These are phyloP conservation scores for Oryza meridionalis DNA, from an alignment of 176 grass and related monocot genomes.

Conservation along the genomic window DNA sequence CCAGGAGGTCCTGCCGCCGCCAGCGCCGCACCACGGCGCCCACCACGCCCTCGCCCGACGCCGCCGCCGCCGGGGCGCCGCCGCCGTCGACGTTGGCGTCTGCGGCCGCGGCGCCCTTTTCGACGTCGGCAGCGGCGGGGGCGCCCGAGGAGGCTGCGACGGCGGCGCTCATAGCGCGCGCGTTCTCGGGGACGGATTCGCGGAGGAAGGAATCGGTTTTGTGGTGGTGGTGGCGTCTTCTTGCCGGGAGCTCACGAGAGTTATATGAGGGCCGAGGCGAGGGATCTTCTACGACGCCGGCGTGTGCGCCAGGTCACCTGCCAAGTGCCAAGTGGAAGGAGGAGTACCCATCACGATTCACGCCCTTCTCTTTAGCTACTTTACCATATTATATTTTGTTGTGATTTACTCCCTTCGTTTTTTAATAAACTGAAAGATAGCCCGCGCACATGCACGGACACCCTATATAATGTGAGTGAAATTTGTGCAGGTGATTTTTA, in stretches of 20 bases:
- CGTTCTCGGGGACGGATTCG: not conserved
- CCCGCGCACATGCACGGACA: too few species aligned
- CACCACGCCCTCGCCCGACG: conserved; percentile 24
- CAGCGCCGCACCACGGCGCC: conserved; percentile 36
- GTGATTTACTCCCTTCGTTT: too few species aligned
- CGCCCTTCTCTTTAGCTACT: too few species aligned
- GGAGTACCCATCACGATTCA: too few species aligned
- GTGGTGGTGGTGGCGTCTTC: not conserved
- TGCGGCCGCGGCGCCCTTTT: not conserved
- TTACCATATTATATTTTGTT: too few species aligned
- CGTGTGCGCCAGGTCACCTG: not conserved
- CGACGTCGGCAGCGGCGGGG: not conserved
- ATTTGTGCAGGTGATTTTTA: too few species aligned
- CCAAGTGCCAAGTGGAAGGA: too few species aligned
- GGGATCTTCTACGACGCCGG: not conserved
- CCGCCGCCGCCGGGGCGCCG: not conserved
- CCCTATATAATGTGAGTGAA: too few species aligned
- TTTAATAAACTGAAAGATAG: too few species aligned
- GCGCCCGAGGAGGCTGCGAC: not conserved
- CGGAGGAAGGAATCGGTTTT: not conserved
- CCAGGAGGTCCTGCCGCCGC: conserved; percentile 57
- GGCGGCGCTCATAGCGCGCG: conserved; percentile 24
- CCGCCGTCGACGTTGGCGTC: not conserved
- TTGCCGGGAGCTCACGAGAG: not conserved
- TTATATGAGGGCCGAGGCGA: not conserved